Conservation (phyloP, 371 early-diverging fungal genomes). For the Saksenaea vasiformis region DNA sequence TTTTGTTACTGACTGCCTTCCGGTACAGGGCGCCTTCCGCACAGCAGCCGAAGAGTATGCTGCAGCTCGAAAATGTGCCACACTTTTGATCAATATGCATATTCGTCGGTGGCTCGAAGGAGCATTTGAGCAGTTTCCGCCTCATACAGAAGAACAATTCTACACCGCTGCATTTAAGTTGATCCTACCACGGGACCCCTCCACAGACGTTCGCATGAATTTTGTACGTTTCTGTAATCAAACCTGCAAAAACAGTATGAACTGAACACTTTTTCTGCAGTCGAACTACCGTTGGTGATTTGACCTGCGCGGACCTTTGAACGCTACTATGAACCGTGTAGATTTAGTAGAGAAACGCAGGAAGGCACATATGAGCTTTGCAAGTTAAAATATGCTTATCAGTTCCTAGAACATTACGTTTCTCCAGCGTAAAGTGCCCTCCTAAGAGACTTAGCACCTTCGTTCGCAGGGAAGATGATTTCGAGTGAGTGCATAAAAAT, state of each 20-base stretch:
- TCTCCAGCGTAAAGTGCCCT: not conserved
- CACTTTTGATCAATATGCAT: not conserved
- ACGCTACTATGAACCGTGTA: not conserved
- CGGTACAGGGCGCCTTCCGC: not conserved
- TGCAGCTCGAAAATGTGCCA: not conserved
- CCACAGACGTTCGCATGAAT: not conserved
- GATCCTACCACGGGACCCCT: not conserved
- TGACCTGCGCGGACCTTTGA: not conserved
- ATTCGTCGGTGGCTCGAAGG: conserved; percentile 2
- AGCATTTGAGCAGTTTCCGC: not conserved
- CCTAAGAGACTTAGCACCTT: not conserved
- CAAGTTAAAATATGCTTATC: not conserved
- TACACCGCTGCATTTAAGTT: not conserved
- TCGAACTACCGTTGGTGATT: not conserved
- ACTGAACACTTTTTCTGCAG: not conserved
- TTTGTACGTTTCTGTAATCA: not conserved
- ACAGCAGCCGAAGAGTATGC: not conserved
- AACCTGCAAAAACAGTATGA: not conserved
- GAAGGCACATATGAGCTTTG: not conserved
- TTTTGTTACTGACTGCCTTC: not conserved
- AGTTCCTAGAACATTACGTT: not conserved
- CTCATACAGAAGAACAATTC: not conserved
- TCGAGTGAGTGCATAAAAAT: not conserved
- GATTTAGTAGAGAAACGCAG: not conserved
- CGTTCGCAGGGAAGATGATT: not conserved